A percentile compares a stretch with the other conserved stretches of the same genome.
Evolutionary conservation across 78 protist genomes (phyloP).

Genomic region (Chrysochromulina parva): DNA sequence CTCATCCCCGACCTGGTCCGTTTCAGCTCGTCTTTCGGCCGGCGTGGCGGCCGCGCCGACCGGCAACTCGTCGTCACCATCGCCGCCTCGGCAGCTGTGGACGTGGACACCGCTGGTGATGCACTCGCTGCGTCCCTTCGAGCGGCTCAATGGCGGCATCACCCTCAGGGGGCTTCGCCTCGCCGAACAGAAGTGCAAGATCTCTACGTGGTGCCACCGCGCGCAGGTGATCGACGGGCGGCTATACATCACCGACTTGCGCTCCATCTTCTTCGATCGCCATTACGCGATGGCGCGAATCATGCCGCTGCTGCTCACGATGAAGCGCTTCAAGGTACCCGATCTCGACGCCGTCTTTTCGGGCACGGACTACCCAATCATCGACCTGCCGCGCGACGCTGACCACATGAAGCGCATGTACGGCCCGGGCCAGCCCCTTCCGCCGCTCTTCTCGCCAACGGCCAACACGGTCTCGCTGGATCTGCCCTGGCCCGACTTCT

Average conservation of each 20-base stretch:
- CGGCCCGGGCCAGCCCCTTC: not conserved
- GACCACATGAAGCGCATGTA: not conserved
- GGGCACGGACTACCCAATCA: slow-evolving; percentile 9
- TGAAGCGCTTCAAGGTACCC: not conserved
- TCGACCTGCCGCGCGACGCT: not conserved
- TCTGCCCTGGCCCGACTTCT: slow-evolving; percentile 19
- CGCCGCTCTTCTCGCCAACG: not conserved
- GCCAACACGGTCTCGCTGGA: not conserved
- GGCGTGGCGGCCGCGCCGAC: no score
- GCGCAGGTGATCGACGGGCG: slow-evolving; percentile 23
- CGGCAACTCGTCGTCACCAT: no score
- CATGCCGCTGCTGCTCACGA: not conserved
- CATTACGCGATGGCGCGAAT: slow-evolving; percentile 7
- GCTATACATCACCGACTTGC: not conserved
- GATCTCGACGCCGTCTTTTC: slow-evolving; percentile 10
- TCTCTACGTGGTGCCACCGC: slow-evolving; percentile 20
- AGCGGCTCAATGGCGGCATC: slow-evolving; percentile 11
- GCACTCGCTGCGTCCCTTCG: not conserved
- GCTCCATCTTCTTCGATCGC: slow-evolving; percentile 17
- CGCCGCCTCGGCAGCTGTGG: not conserved
- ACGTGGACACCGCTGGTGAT: not conserved
- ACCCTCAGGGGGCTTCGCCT: not conserved
- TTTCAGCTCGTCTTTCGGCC: no score
- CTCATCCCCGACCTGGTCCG: no score
- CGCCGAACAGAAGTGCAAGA: slow-evolving; percentile 26